Base-by-base conservation (phyloP, 805 yeast genomes). In the Wickerhamomyces mucosus region DNA sequence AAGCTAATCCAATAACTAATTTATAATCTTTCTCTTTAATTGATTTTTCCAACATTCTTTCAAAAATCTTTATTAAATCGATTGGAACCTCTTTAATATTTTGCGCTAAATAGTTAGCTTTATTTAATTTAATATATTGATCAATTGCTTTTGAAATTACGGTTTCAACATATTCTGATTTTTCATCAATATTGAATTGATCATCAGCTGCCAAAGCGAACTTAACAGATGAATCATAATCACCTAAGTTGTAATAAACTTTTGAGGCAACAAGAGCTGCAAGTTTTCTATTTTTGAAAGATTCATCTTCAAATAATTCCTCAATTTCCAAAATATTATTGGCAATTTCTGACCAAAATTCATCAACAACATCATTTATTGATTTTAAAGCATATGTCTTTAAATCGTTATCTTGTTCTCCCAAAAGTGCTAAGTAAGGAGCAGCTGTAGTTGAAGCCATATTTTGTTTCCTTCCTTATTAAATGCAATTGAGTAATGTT, bases 321-420 rank as follows among this genome's bases (percentile, higher is more conserved):
- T 92, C 98, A 48, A 92, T 81, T 34, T 82, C 86, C 18, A 83
- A 65, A 39, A 92, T 73, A 50, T 72, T 77, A 59, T 92, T 92
- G 36, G 98, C 94, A 36, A 92, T 82, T 63, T 92, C 97, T 3
- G 98, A 85, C 98, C 98, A 92, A 37, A 85, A 68, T 56, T 84
- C 88, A 60, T 86, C 95, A 31, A 85, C 96, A 31, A 81, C 71
- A 18, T 63, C 69, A 53, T 86, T 82, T 43, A 92, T 72, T 14
- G 94, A 77, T 35, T 78, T 64, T 50, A 92, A 69, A 14, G 97
- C 98, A 53, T 84, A 83, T 21, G 78, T 66, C 56, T 85, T 88
- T 43, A 92, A 72, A 32, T 69, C 58, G 30, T 70, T 60, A 54
- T 92, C 96, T 7, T 75, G 67, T 61, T 92, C 99, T 39, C 75